phyloP scores from a whole-genome alignment of 257 asterid species.

The Paulownia fortunei region DNA sequence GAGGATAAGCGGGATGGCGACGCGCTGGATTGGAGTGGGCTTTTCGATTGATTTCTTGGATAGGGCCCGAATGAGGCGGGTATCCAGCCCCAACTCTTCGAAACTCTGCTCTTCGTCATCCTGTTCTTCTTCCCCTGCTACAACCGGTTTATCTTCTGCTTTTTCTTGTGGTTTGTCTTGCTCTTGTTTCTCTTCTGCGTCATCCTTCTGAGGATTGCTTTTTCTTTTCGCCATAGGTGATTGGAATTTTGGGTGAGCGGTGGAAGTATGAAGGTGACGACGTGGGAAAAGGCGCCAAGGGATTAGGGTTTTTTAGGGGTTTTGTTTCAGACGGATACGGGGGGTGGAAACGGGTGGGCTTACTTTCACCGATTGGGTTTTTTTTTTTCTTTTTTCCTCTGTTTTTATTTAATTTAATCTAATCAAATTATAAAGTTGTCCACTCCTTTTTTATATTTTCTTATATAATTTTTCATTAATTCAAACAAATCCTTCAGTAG shows the following conservation, averaged over 20 bases:
- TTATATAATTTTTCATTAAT: too few species aligned
- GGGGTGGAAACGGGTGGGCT: constrained; percentile 15
- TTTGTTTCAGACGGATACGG: constrained; percentile 26
- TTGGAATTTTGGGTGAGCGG: not conserved
- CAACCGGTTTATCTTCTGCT: constrained; percentile 26
- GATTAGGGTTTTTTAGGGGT: constrained; percentile 39
- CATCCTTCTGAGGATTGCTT: constrained; percentile 12
- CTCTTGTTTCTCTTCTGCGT: constrained; percentile 25
- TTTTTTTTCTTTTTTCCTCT: too few species aligned
- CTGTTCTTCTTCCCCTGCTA: constrained; percentile 34
- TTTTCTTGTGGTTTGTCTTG: not conserved
- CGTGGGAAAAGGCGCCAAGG: not conserved
- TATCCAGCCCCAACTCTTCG: constrained; percentile 83
- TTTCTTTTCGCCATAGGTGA: constrained; percentile 44
- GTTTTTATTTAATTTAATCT: too few species aligned
- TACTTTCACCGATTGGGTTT: not conserved
- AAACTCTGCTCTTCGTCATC: constrained; percentile 61
- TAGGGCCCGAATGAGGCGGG: constrained; percentile 82
- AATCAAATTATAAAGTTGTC: not conserved
- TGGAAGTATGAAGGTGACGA: not conserved
- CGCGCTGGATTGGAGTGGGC: constrained; percentile 87
- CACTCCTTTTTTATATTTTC: too few species aligned
- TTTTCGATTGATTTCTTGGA: constrained; percentile 66
- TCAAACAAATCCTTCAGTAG: too few species aligned
- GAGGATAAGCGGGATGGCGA: constrained; percentile 83